phyloP scores from a whole-genome alignment of 306 rosid genomes.

The Psophocarpus tetragonolobus region DNA sequence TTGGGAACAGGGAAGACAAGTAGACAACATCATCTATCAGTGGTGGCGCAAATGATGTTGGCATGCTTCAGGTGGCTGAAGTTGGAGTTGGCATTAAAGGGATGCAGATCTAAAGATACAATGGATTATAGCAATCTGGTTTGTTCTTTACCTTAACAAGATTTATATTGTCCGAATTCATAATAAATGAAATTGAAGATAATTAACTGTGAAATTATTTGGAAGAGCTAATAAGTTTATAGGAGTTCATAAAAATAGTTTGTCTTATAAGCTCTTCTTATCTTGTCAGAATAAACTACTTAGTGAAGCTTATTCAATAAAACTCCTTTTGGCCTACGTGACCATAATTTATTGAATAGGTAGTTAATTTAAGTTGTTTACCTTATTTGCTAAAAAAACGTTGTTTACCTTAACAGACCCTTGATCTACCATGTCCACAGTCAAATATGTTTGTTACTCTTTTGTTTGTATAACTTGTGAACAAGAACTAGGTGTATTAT shows the following conservation, averaged over 20 bases:
- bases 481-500: no score
- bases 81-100: slow-evolving; percentile 94
- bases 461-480: no score
- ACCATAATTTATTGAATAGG: neutral
- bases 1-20: slow-evolving; percentile 62
- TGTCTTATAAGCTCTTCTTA: neutral
- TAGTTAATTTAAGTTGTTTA: neutral
- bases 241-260: neutral
- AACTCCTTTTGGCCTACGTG: neutral
- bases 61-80: slow-evolving; percentile 91
- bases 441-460: no score
- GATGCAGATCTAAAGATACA: slow-evolving; percentile 62
- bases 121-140: slow-evolving; percentile 19
- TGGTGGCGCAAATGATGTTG: slow-evolving; percentile 85
- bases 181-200: neutral
- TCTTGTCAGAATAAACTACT: no score
- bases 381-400: no score
- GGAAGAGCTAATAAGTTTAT: neutral
- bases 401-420: no score
- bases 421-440: no score
- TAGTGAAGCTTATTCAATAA: no score
- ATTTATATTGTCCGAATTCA: neutral
- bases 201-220: neutral
- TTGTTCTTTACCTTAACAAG: neutral
- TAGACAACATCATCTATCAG: slow-evolving; percentile 68